These are phyloP conservation scores for Cyberlindnera samutprakarnensis DNA, from an alignment of 805 yeast genomes.

Conservation along the genomic window DNA sequence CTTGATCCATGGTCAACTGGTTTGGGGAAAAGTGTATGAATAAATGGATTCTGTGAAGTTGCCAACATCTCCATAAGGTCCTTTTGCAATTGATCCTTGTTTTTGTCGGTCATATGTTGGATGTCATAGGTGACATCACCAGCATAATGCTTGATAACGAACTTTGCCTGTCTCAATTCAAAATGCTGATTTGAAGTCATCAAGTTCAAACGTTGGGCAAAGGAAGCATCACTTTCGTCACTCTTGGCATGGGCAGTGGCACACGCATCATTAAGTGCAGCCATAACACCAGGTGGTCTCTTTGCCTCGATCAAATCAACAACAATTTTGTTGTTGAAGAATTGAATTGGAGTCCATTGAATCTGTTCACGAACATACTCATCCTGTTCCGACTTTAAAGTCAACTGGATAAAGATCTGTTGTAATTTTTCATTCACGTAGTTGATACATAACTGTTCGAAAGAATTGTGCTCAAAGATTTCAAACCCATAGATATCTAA, in stretches of 20 bases:
- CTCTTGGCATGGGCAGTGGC: conserved; percentile 99
- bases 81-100: conserved; percentile 87
- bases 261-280: conserved; percentile 92
- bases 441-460: conserved; percentile 92
- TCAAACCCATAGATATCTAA: conserved; percentile 95
- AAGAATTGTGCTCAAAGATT: conserved; percentile 89
- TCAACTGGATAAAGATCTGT: conserved; percentile 92
- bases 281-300: conserved; percentile 94
- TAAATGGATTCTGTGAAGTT: conserved; percentile 61
- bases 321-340: conserved; percentile 92
- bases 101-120: conserved; percentile 88
- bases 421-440: conserved; percentile 94
- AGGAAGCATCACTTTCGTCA: conserved; percentile 92
- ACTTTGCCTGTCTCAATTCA: conserved; percentile 81
- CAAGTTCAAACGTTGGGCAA: conserved; percentile 84
- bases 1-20: conserved; percentile 59
- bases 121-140: conserved; percentile 96
- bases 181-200: conserved; percentile 80
- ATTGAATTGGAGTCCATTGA: conserved; percentile 95
- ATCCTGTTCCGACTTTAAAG: conserved; percentile 95
- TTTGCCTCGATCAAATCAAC: conserved; percentile 92
- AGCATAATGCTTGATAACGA: conserved; percentile 92
- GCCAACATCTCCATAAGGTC: conserved; percentile 76
- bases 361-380: conserved; percentile 94
- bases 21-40: conserved; percentile 54